Evolutionary conservation across 805 yeast species (phyloP).

Genomic region (Cyberlindnera mississippiensis): DNA sequence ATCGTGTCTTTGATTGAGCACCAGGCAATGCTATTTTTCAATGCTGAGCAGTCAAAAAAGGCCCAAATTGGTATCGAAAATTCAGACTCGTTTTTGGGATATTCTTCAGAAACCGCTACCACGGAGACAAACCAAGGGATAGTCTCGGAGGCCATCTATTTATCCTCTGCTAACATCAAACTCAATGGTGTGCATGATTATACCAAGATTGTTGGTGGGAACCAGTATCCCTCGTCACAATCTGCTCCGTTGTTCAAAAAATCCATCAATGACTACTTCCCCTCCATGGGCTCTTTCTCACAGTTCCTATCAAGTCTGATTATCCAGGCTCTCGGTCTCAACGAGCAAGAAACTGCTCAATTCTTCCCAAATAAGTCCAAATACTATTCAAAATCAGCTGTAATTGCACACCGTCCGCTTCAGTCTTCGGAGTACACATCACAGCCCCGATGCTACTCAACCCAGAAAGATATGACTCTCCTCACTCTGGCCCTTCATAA

Average conservation of each 20-base stretch:
- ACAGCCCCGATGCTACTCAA: neutral
- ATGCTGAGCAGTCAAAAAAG: slow-evolving; percentile 29
- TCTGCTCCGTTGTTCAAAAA: slow-evolving; percentile 34
- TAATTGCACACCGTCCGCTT: slow-evolving; percentile 30
- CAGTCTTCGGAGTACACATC: slow-evolving; percentile 29
- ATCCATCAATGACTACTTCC: slow-evolving; percentile 32
- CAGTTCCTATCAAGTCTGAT: slow-evolving; percentile 41
- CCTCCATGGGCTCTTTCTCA: slow-evolving; percentile 43
- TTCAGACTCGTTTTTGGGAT: slow-evolving; percentile 43
- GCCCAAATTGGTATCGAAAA: slow-evolving; percentile 37
- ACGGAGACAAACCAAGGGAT: slow-evolving; percentile 27
- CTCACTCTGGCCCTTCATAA: slow-evolving; percentile 58
- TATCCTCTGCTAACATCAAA: slow-evolving; percentile 38
- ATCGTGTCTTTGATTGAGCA: slow-evolving; percentile 27
- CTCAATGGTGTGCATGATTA: slow-evolving; percentile 26
- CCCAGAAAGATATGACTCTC: slow-evolving; percentile 45
- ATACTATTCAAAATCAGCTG: slow-evolving; percentile 32
- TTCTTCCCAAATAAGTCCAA: slow-evolving; percentile 8
- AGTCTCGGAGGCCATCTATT: slow-evolving; percentile 39
- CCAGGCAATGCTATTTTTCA: slow-evolving; percentile 35
- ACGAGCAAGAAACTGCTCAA: neutral
- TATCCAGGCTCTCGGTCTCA: slow-evolving; percentile 47
- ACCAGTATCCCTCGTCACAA: slow-evolving; percentile 37
- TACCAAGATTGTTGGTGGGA: slow-evolving; percentile 41
- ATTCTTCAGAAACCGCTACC: slow-evolving; percentile 41